Conservation (phyloP, 2,329 filamentous ascomycete genomes). For the Verticillium dahliae region DNA sequence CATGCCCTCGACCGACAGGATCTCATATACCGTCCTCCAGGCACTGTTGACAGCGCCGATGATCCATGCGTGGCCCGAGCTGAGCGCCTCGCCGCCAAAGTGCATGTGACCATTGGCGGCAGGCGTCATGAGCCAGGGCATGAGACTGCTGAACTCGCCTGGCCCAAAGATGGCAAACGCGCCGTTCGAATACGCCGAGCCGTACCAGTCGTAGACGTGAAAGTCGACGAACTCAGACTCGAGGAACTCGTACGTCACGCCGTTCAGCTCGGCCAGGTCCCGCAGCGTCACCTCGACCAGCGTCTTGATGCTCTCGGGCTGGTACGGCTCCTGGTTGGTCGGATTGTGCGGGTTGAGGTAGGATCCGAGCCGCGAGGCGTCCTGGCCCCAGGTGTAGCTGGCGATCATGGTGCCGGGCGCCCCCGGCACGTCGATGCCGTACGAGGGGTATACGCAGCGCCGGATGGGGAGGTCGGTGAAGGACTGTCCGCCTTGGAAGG, state of each 20-base stretch:
- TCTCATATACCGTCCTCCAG: conserved; percentile 14
- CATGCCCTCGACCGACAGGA: conserved; percentile 11
- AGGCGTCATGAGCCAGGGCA: conserved; percentile 16
- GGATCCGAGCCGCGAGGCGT: conserved; percentile 15
- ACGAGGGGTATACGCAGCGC: conserved; percentile 24
- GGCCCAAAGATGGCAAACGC: conserved; percentile 18
- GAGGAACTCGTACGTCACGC: conserved; percentile 14
- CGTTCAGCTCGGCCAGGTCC: conserved; percentile 14
- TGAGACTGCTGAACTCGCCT: conserved; percentile 13
- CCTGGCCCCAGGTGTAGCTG: conserved; percentile 17
- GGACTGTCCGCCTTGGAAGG: conserved; percentile 16
- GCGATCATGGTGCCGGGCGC: conserved; percentile 18
- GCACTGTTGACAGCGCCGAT: conserved; percentile 18
- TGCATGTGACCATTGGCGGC: conserved; percentile 16
- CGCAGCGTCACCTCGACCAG: conserved; percentile 13
- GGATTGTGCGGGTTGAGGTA: conserved; percentile 16
- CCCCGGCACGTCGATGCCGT: conserved; percentile 14
- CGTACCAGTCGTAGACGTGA: conserved; percentile 17
- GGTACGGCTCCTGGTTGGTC: conserved; percentile 8
- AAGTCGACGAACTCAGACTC: conserved; percentile 10
- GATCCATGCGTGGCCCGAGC: conserved; percentile 18
- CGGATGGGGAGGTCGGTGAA: conserved; percentile 23
- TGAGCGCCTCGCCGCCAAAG: conserved; percentile 18
- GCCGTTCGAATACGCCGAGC: conserved; percentile 14
- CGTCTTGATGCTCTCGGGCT: conserved; percentile 9